Percentiles rank a stretch among this genome's conserved stretches.
Conservation (phyloP, 2,329 filamentous ascomycete genomes). For the Ceratocystiopsis minuta region DNA sequence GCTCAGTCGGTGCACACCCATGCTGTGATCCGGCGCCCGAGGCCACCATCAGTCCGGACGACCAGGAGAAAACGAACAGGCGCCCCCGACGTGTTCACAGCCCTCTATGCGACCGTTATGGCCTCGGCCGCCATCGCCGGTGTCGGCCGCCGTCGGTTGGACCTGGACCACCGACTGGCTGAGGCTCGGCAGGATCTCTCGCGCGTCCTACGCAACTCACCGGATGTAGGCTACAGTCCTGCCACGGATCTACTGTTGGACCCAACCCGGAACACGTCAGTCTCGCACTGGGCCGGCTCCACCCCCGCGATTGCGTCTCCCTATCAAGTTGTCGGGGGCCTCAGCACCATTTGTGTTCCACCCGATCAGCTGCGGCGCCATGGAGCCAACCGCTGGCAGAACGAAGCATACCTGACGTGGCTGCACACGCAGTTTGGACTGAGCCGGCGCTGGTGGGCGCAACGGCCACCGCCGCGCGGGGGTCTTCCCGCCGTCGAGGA, state of each 20-base stretch:
- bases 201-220: conserved; percentile 2
- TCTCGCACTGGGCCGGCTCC: too few species aligned
- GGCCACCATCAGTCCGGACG: too few species aligned
- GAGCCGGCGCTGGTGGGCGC: conserved; percentile 5
- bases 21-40: too few species aligned
- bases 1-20: too few species aligned
- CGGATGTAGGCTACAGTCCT: background rate
- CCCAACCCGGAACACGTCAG: too few species aligned
- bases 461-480: conserved; percentile 1
- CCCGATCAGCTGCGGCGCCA: background rate
- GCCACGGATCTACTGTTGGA: background rate
- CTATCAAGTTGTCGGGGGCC: too few species aligned
- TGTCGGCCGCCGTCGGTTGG: conserved; percentile 32
- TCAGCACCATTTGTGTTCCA: conserved; percentile 4
- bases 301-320: too few species aligned
- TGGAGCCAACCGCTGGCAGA: background rate
- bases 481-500: conserved; percentile 2
- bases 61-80: conserved; percentile 9
- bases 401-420: conserved; percentile 5
- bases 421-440: conserved; percentile 6
- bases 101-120: conserved; percentile 50
- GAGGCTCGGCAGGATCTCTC: conserved; percentile 22
- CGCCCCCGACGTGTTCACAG: conserved; percentile 39
- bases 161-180: conserved; percentile 44
- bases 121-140: conserved; percentile 47